Base-by-base conservation (phyloP, 2,329 filamentous ascomycete genomes). In the Verticillium zaregamsianum region DNA sequence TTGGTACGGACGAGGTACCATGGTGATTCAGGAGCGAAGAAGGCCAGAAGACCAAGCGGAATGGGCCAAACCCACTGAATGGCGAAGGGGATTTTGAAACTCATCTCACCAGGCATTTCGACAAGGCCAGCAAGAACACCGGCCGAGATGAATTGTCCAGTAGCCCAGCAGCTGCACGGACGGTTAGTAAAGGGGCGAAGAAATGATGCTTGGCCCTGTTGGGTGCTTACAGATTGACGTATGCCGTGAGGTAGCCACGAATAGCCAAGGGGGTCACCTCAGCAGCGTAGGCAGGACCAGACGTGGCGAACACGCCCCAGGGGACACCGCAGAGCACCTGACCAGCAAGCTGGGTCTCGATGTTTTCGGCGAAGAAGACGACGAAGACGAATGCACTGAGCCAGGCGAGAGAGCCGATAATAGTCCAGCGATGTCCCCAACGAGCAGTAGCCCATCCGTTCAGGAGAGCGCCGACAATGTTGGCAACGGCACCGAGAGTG, bases 311-410 rank as follows among this genome's bases (percentile, higher is more conserved):
- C n/a, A 80, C 58, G 25, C 79, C 79, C 75, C 77, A 80, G 12
- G 77, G 73, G 3, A 80, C 68, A 58, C 73, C 75, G 69, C 79
- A 82, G 12, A 84, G 68, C 62, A 83, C 72, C 60, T 81, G 74
- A 5, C 79, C 80, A 6, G 78, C 72, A 2, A 82, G 69, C 37
- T 82, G 69, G 15, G 78, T 72, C 32, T 76, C 69, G 7, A 80
- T 72, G 25, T 73, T 78, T 8, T 74, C 74, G 0, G 81, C 78
- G 59, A 83, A 83, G 71, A 83, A 80, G 35, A 75, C 72, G 62
- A 83, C 72, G 65, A 82, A 83, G 66, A 83, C 77, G 64, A 80
- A 80, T 11, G 67, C 74, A 6, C 72, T 69, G 35, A 83, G 68
- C 63, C 73, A 74, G 23, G 71, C 69, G n/a, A 83, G 72, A 3